These are phyloP conservation scores for Zelopaecilomyces penicillatus DNA, from an alignment of 2,329 filamentous ascomycete species.

Conservation along the genomic window DNA sequence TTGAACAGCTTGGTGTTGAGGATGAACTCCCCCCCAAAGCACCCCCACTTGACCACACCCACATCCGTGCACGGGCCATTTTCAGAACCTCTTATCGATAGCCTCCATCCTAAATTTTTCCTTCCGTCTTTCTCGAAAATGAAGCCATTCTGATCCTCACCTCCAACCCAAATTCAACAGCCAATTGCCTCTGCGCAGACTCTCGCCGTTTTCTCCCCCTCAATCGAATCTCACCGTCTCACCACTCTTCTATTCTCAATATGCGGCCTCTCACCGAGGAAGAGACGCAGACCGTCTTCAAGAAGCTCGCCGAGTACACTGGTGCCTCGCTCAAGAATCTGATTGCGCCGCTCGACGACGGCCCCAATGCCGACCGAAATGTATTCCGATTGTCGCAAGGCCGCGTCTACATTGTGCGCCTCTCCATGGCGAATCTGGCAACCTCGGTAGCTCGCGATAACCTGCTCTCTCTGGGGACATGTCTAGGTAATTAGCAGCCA, in stretches of 20 bases:
- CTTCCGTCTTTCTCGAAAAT: too few relatives aligned
- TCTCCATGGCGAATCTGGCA: constrained; percentile 84
- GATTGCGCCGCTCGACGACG: constrained; percentile 63
- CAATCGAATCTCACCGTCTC: not conserved
- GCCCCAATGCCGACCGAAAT: constrained; percentile 63
- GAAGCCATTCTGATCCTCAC: too few relatives aligned
- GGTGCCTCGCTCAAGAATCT: constrained; percentile 79
- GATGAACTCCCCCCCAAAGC: not conserved
- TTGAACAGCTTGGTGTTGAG: not conserved
- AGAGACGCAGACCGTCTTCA: constrained; percentile 75
- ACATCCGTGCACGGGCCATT: too few relatives aligned
- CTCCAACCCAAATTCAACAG: too few relatives aligned
- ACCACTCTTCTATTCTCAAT: constrained; percentile 17
- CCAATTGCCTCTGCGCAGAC: too few relatives aligned
- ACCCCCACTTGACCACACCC: not conserved
- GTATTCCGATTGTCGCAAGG: constrained; percentile 78
- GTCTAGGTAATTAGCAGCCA: constrained; percentile 46
- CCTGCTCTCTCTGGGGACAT: constrained; percentile 81
- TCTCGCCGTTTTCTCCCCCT: too few relatives aligned
- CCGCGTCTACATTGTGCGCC: constrained; percentile 85
- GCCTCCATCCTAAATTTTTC: too few relatives aligned
- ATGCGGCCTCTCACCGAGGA: constrained; percentile 78
- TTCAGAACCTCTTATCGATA: too few relatives aligned
- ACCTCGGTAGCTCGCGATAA: constrained; percentile 75
- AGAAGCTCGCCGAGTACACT: constrained; percentile 90